phyloP scores from a whole-genome alignment of 306 rosid species.

The Pterocarpus santalinus region DNA sequence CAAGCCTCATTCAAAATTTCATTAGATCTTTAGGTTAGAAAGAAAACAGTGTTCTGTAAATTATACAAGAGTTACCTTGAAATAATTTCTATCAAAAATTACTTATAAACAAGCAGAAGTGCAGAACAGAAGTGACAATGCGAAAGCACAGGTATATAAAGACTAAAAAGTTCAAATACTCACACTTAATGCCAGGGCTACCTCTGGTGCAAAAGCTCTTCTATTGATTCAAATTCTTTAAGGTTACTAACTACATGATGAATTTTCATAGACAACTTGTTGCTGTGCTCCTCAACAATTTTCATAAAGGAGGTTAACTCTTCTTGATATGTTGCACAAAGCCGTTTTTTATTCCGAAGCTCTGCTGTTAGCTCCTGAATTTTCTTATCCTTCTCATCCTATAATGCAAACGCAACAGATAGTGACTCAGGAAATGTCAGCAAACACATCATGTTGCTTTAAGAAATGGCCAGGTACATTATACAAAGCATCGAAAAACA shows the following conservation, averaged over 20 bases:
- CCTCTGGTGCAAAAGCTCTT: slow-evolving; percentile 65
- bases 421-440: slow-evolving; percentile 29
- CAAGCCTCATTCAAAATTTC: neutral
- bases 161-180: slow-evolving; percentile 38
- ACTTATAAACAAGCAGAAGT: too few relatives aligned
- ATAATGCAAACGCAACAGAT: slow-evolving; percentile 35
- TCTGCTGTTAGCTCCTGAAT: slow-evolving; percentile 90
- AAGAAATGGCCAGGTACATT: neutral
- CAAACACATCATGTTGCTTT: slow-evolving; percentile 26
- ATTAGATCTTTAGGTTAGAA: slow-evolving; percentile 4
- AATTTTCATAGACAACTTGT: slow-evolving; percentile 74
- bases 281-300: slow-evolving; percentile 84
- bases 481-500: neutral
- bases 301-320: slow-evolving; percentile 75
- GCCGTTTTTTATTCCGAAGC: slow-evolving; percentile 85
- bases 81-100: too few relatives aligned
- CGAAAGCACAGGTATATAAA: neutral
- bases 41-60: slow-evolving; percentile 4
- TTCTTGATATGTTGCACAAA: slow-evolving; percentile 82
- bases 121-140: too few relatives aligned
- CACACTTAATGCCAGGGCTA: slow-evolving; percentile 58
- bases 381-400: slow-evolving; percentile 95
- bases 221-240: slow-evolving; percentile 79
- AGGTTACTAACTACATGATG: slow-evolving; percentile 74
- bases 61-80: too few relatives aligned